Evolutionary conservation across 306 rosid genomes (phyloP).

Genomic region (Fagus sylvatica): DNA sequence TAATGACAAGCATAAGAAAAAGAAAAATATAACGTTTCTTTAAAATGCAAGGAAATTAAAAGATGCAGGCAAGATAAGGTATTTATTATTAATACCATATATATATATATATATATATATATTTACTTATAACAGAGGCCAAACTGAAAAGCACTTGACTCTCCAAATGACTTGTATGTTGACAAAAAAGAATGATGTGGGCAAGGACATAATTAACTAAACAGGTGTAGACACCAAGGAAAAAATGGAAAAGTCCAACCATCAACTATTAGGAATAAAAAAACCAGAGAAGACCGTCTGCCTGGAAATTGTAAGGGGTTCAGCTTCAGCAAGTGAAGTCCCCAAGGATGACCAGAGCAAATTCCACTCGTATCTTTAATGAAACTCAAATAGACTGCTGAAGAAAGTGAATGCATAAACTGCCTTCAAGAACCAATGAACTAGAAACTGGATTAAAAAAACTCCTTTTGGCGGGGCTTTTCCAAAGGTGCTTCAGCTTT

Average conservation of each 20-base stretch:
- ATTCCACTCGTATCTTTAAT: not conserved
- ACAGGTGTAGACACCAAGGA: not conserved
- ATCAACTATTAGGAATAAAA: not conserved
- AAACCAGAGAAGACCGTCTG: not conserved
- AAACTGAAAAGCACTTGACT: not conserved
- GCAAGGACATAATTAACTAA: not conserved
- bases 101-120: too few species aligned
- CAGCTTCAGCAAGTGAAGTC: not conserved
- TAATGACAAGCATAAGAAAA: constrained; percentile 13
- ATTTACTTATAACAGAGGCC: not conserved
- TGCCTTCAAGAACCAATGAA: not conserved
- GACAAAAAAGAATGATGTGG: not conserved
- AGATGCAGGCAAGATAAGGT: constrained; percentile 8
- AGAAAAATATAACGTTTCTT: not conserved
- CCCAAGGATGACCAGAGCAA: not conserved
- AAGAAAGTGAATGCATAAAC: not conserved
- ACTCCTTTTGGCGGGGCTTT: not conserved
- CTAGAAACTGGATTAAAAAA: not conserved
- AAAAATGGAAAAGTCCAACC: not conserved
- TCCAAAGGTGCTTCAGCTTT: not conserved
- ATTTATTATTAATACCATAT: not conserved
- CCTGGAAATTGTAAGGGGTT: not conserved
- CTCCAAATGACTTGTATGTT: not conserved
- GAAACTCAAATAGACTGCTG: not conserved
- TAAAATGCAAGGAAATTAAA: not conserved